Percentiles rank a stretch among this genome's conserved stretches.
phyloP scores from a whole-genome alignment of 257 asterid species.

The Scutellaria minor region DNA sequence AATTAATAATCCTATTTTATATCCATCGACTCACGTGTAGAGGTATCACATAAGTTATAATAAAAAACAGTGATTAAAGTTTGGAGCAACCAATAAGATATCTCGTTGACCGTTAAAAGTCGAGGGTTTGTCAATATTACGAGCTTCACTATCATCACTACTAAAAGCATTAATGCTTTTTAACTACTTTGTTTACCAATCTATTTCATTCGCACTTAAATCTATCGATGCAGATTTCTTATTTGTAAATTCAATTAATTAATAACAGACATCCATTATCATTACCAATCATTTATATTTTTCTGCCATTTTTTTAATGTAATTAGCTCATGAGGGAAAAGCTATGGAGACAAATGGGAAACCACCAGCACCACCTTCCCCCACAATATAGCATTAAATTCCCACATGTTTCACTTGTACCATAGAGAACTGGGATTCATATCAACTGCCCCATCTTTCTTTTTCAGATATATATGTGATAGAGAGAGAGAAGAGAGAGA shows the following conservation, averaged over 20 bases:
- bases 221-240: no score
- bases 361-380: constrained; percentile 1
- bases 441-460: constrained; percentile 6
- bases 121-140: no score
- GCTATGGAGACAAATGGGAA: constrained; percentile 28
- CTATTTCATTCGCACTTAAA: no score
- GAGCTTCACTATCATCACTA: no score
- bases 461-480: neutral
- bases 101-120: no score
- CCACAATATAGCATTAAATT: neutral
- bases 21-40: no score
- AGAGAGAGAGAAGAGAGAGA: constrained; percentile 28
- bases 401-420: neutral
- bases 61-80: no score
- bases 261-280: neutral
- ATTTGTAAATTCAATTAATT: neutral
- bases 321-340: neutral
- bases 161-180: no score
- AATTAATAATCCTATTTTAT: no score
- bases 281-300: neutral
- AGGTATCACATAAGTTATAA: no score
- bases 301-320: constrained; percentile 6
- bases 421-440: neutral
- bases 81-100: no score
- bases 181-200: no score